These are phyloP conservation scores for Sarocladiaceae sp. DNA, from an alignment of 2,329 filamentous ascomycete genomes.

Conservation along the genomic window DNA sequence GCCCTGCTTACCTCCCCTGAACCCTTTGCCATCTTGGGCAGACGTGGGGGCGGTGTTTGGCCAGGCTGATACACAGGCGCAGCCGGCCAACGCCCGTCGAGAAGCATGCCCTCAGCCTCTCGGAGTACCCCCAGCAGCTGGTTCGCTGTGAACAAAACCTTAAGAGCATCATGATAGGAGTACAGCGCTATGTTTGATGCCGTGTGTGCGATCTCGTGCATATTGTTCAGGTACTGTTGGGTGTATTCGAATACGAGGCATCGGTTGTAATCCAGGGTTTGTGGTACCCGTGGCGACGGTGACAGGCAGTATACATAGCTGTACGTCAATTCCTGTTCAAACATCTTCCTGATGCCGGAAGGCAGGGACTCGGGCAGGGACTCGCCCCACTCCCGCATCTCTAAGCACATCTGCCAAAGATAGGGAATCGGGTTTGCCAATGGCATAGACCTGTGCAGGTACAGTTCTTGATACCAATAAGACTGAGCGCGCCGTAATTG, in stretches of 20 bases:
- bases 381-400: constrained; percentile 76
- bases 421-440: constrained; percentile 63
- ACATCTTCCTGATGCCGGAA: constrained; percentile 63
- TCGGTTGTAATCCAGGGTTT: constrained; percentile 69
- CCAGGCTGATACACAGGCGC: constrained; percentile 38
- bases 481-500: constrained; percentile 82
- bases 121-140: constrained; percentile 57
- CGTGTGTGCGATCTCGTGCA: constrained; percentile 61
- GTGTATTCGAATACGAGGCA: constrained; percentile 80
- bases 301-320: constrained; percentile 87
- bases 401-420: constrained; percentile 68
- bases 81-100: constrained; percentile 32
- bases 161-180: constrained; percentile 81
- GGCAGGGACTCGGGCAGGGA: constrained; percentile 63
- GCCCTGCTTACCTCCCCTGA: background rate
- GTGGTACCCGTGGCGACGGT: constrained; percentile 66
- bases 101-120: constrained; percentile 49
- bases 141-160: constrained; percentile 68
- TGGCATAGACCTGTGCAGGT: constrained; percentile 61
- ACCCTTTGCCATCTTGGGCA: constrained; percentile 28
- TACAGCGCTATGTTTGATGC: constrained; percentile 59
- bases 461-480: constrained; percentile 81
- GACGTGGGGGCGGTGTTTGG: constrained; percentile 44
- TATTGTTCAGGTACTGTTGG: constrained; percentile 71
- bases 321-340: constrained; percentile 84